A percentile compares a stretch with the other conserved stretches of the same genome.
Evolutionary conservation across 164 flowering plant genomes (phyloP).

Genomic region (Santalum album): DNA sequence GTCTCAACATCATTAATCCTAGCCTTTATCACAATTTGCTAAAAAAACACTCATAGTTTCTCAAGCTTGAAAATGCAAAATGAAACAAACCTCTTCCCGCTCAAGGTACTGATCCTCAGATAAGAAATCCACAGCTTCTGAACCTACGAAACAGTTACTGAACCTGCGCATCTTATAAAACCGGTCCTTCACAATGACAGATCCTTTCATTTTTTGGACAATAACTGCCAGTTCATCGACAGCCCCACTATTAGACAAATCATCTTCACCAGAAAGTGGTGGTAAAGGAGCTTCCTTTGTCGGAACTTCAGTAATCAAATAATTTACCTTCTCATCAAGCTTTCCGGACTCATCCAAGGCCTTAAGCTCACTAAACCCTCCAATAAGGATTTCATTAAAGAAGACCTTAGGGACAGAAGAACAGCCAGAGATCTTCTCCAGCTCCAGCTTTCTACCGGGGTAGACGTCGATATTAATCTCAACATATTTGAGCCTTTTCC

Average conservation of each 20-base stretch:
- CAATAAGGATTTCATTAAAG: conserved; percentile 61
- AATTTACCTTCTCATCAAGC: conserved; percentile 55
- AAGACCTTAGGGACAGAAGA: conserved; percentile 65
- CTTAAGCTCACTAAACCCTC: conserved; percentile 58
- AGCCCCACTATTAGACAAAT: conserved; percentile 48
- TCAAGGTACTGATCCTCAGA: conserved; percentile 73
- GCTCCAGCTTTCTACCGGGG: conserved; percentile 67
- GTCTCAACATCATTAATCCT: too few relatives aligned
- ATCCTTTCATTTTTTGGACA: conserved; percentile 62
- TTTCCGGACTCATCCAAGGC: conserved; percentile 54
- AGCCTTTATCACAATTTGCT: not conserved
- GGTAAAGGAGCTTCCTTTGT: conserved; percentile 63
- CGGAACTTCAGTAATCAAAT: conserved; percentile 48
- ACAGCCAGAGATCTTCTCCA: conserved; percentile 61
- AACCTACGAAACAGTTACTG: conserved; percentile 65
- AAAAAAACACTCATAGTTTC: not conserved
- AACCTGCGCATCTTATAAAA: conserved; percentile 70
- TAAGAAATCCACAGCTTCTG: conserved; percentile 80
- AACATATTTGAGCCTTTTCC: conserved; percentile 51
- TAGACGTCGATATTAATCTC: conserved; percentile 80
- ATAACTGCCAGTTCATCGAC: conserved; percentile 68
- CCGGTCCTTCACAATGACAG: conserved; percentile 56
- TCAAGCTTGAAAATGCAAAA: too few relatives aligned
- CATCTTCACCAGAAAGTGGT: conserved; percentile 90
- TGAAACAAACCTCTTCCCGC: conserved; percentile 66